Evolutionary conservation across 176 grass and related monocot genomes (phyloP).

Genomic region (Themeda triandra): DNA sequence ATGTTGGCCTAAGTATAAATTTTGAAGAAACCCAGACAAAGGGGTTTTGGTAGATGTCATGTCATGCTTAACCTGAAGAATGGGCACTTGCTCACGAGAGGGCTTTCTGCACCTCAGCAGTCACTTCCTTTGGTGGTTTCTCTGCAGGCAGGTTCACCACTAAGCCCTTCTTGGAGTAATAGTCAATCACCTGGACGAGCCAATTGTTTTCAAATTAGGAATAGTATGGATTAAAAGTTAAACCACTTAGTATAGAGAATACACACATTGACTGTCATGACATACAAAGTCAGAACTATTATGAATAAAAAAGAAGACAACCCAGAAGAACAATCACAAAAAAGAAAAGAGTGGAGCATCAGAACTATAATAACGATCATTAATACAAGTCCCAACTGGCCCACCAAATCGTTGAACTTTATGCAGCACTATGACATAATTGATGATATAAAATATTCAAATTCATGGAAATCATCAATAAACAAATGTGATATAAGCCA

Average conservation of each 20-base stretch:
- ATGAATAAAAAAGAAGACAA: background rate
- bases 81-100: slow-evolving; percentile 49
- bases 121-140: slow-evolving; percentile 81
- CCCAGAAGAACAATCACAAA: background rate
- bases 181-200: slow-evolving; percentile 68
- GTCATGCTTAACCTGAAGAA: slow-evolving; percentile 16
- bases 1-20: slow-evolving; percentile 32
- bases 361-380: background rate
- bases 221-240: background rate
- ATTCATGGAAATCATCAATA: background rate
- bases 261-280: background rate
- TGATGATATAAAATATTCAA: background rate
- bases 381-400: background rate
- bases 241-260: background rate
- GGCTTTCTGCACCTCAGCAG: slow-evolving; percentile 61
- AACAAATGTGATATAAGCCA: background rate
- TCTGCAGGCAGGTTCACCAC: slow-evolving; percentile 75
- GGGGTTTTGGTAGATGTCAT: slow-evolving; percentile 16
- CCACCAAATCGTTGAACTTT: background rate
- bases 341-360: background rate
- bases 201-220: slow-evolving; percentile 16
- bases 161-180: slow-evolving; percentile 78
- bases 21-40: slow-evolving; percentile 22
- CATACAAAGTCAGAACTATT: background rate
- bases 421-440: background rate